phyloP scores from a whole-genome alignment of 768 basidiomycete species.

The Hortiboletus flavorubellus region DNA sequence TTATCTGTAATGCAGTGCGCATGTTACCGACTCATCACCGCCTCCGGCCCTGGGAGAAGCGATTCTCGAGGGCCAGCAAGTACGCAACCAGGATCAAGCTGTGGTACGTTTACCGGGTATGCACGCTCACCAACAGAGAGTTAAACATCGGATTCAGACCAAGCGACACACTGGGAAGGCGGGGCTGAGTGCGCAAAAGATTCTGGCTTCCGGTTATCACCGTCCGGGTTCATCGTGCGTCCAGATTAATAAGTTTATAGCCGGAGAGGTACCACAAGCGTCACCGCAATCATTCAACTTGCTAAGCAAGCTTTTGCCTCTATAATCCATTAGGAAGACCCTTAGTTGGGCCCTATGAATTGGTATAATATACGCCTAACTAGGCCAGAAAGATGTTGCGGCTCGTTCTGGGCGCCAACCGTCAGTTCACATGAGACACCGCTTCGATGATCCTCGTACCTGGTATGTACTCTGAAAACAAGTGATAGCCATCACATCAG shows the following conservation, averaged over 20 bases:
- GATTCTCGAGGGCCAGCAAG: background rate
- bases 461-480: conserved; percentile 70
- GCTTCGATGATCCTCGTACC: conserved; percentile 27
- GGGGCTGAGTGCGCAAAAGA: too few species aligned
- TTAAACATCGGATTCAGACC: background rate
- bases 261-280: background rate
- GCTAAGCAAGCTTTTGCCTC: too few species aligned
- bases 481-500: conserved; percentile 5
- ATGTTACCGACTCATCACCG: background rate
- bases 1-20: background rate
- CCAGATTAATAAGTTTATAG: background rate
- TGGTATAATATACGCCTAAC: conserved; percentile 83
- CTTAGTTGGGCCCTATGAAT: conserved; percentile 81
- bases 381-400: conserved; percentile 76
- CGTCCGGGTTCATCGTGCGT: background rate
- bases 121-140: background rate
- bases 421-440: background rate
- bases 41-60: background rate
- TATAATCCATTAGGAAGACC: background rate
- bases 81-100: too few species aligned
- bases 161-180: background rate
- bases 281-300: background rate
- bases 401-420: conserved; percentile 47
- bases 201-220: background rate
- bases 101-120: background rate